phyloP scores from a whole-genome alignment of 768 basidiomycete species.

The Lentinula detonsa region DNA sequence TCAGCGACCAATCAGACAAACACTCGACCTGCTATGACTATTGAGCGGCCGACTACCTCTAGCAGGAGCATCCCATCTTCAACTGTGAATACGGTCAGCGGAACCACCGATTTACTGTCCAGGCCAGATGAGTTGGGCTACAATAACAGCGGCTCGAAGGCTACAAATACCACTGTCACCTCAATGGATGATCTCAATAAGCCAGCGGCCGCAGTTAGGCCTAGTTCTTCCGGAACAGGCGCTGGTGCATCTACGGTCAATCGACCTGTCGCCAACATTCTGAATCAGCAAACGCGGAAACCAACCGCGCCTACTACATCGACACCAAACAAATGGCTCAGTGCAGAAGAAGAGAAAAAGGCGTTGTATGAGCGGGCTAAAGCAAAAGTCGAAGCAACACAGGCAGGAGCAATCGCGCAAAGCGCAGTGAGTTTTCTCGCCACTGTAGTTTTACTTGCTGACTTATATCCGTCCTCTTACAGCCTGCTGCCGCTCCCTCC shows the following conservation, averaged over 20 bases:
- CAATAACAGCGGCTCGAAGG: constrained; percentile 7
- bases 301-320: not conserved
- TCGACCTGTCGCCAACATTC: not conserved
- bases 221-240: not conserved
- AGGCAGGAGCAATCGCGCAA: constrained; percentile 28
- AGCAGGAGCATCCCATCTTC: not conserved
- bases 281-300: not conserved
- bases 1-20: constrained; percentile 2
- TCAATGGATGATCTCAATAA: not conserved
- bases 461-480: not conserved
- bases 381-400: constrained; percentile 50
- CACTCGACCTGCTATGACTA: constrained; percentile 3
- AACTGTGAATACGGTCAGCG: not conserved
- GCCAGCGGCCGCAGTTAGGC: not conserved
- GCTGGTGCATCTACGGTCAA: not conserved
- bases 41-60: constrained; percentile 2
- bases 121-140: constrained; percentile 19
- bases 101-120: not conserved
- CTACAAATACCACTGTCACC: not conserved
- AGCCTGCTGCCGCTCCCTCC: constrained; percentile 21
- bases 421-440: not conserved
- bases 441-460: not conserved
- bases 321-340: constrained; percentile 36
- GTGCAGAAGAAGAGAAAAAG: constrained; percentile 60
- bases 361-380: constrained; percentile 59